phyloP scores from a whole-genome alignment of 2,329 filamentous ascomycete genomes.

The Talaromyces albobiverticillius region DNA sequence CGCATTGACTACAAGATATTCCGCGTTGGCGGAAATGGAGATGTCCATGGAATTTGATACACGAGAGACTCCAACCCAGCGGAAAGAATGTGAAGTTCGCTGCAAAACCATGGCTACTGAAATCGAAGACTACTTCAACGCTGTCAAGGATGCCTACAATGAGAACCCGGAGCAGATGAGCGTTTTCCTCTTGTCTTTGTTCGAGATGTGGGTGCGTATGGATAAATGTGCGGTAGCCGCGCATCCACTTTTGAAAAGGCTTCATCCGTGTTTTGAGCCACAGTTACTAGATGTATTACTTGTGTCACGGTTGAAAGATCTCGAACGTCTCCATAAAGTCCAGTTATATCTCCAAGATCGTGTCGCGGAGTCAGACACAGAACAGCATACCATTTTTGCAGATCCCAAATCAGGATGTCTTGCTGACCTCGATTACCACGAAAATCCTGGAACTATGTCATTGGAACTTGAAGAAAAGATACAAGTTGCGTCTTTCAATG shows the following conservation, averaged over 20 bases:
- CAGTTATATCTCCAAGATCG: slow-evolving; percentile 50
- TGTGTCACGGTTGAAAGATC: slow-evolving; percentile 44
- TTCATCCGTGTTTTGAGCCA: slow-evolving; percentile 50
- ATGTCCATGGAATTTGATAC: neutral
- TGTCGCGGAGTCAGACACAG: slow-evolving; percentile 18
- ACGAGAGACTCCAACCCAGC: neutral
- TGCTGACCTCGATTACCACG: slow-evolving; percentile 47
- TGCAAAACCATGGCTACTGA: slow-evolving; percentile 30
- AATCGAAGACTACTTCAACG: slow-evolving; percentile 36
- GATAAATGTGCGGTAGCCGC: slow-evolving; percentile 45
- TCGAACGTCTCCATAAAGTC: slow-evolving; percentile 50
- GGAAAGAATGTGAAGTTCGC: slow-evolving; percentile 3
- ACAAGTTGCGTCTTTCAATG: neutral
- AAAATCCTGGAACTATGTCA: neutral
- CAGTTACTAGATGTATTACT: slow-evolving; percentile 56
- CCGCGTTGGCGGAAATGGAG: neutral
- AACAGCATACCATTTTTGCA: slow-evolving; percentile 47
- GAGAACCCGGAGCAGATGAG: slow-evolving; percentile 51
- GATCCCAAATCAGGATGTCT: slow-evolving; percentile 43
- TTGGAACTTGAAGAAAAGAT: neutral
- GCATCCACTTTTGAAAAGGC: slow-evolving; percentile 51
- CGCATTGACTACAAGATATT: neutral
- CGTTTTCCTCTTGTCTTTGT: slow-evolving; percentile 50
- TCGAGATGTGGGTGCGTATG: slow-evolving; percentile 59
- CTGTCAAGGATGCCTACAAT: slow-evolving; percentile 38